Base-by-base conservation (phyloP, 306 rosid species). In the Dalbergia cultrata region DNA sequence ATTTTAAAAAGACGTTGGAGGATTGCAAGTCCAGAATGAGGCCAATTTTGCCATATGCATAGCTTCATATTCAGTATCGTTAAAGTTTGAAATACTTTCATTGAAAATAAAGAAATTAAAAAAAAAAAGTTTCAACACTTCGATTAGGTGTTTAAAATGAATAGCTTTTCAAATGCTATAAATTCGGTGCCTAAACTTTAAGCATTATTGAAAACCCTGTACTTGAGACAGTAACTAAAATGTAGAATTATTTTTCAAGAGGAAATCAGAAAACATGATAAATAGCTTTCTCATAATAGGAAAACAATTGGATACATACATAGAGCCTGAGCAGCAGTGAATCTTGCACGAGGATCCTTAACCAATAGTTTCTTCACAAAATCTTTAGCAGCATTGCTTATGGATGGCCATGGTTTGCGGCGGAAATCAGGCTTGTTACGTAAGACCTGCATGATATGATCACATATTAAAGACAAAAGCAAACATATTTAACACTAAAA, bases 241-340 rank as follows among this genome's bases (percentile, higher is more conserved):
- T 16, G 44, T 41, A 50, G n/a, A 39, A 64, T 43, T 64, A 44
- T 22, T 67, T 17, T 67, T 70, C 33, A 63, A 78, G 72, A 80
- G 67, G 53, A 21, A 61, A 76, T 59, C 45, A 59, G 68, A 85
- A 16, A 62, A 50, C 61, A 18, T 9, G 62, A 60, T 54, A 84
- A 76, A 65, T 70, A 78, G 80, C 60, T 62, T 63, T 84, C 52
- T 56, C 45, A 37, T 19, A 49, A 68, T 41, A 72, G 59, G 86
- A 63, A 44, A 84, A 67, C 60, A 82, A 50, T 49, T 12, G 75
- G 79, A 39, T 33, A 86, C 97, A 74, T 92, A 96, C 99, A 96
- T 68, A 96, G 83, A 78, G 99, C 99, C 93, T 96, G 99, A 57
- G 99, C 97, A 89, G 99, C 99, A 83, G 99, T 96, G 72, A 89